Evolutionary conservation across 805 yeast genomes (phyloP).

Genomic region (Metschnikowia shivogae): DNA sequence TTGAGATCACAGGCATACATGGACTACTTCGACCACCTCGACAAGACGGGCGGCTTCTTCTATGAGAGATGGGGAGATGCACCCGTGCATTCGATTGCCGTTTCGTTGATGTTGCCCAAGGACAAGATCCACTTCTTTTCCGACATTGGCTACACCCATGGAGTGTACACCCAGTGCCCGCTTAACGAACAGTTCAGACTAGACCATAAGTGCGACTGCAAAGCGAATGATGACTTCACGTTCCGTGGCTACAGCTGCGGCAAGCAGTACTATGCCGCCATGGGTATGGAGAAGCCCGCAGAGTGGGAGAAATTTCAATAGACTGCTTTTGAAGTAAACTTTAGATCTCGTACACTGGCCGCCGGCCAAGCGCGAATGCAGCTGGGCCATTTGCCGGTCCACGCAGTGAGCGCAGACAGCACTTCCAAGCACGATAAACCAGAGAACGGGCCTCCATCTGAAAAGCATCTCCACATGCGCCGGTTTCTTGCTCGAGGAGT

Average conservation of each 20-base stretch:
- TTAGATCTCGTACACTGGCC: too few species aligned
- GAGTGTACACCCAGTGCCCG: constrained; percentile 81
- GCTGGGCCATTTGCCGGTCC: too few species aligned
- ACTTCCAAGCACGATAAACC: too few species aligned
- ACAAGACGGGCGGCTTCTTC: constrained; percentile 84
- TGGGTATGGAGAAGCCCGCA: constrained; percentile 53
- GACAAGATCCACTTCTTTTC: constrained; percentile 72
- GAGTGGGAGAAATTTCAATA: constrained; percentile 60
- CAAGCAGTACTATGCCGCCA: constrained; percentile 53
- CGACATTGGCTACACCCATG: constrained; percentile 82
- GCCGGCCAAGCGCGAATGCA: too few species aligned
- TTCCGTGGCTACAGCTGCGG: constrained; percentile 75
- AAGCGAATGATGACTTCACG: constrained; percentile 69
- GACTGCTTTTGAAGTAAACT: neutral
- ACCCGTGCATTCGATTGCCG: constrained; percentile 88
- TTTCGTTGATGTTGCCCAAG: constrained; percentile 67
- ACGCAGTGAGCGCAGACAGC: too few species aligned
- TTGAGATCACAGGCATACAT: constrained; percentile 72
- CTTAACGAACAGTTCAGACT: constrained; percentile 54
- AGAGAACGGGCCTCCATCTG: too few species aligned
- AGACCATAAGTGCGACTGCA: constrained; percentile 66
- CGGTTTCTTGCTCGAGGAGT: too few species aligned
- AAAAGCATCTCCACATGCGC: too few species aligned
- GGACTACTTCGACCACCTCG: constrained; percentile 69
- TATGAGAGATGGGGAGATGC: constrained; percentile 96